Evolutionary conservation across 2,329 filamentous ascomycete species (phyloP), one percentile per base, ranked within the genome.

Genomic region (Fonsecaea nubica): DNA sequence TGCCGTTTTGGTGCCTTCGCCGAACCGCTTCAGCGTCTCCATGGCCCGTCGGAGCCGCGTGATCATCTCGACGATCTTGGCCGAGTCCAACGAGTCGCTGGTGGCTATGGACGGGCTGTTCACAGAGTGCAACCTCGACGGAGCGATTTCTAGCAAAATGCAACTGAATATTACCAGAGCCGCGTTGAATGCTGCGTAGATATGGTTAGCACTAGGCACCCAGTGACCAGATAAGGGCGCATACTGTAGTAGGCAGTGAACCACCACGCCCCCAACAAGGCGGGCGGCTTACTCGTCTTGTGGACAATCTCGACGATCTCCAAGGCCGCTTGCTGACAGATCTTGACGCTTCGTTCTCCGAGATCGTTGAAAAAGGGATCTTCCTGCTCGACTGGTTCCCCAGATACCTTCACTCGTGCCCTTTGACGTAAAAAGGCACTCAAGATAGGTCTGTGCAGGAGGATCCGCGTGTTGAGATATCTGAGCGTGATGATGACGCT

Each of bases 231-330:
- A 60, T 30, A 25, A 50, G 32, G 12, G 21, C 18, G 18, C 64
- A 64, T 64, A 72, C 70, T 75, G 66, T 80, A 81, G 63, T 80
- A 80, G 8, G 80, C 69, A 21, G 75, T 75, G 65, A 79, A 81
- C 77, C 78, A 80, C 78, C 79, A 80, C 5, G 78, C 78, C 2
- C 78, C 79, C 2, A 80, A 72, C 1, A 77, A 66, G 30, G 73
- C 67, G 25, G 67, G 57, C 18, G 63, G 66, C 61, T 67, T 58
- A n/a, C 64, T 65, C 1, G 67, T 66, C 3, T 69, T 68, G 35
- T 61, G 57, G 2, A 77, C 66, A 52, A 76, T 74, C 25, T 75
- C 71, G 50, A 81, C 76, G 12, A 79, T 79, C 33, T 73, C 70
- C 50, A 75, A 74, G 10, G 79, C 77, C 1, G 74, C 73, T 55